A percentile compares a stretch with the other conserved stretches of the same genome.
These are phyloP conservation scores for Tetrahymena borealis DNA, from an alignment of 73 alveolate genomes.

Conservation along the genomic window DNA sequence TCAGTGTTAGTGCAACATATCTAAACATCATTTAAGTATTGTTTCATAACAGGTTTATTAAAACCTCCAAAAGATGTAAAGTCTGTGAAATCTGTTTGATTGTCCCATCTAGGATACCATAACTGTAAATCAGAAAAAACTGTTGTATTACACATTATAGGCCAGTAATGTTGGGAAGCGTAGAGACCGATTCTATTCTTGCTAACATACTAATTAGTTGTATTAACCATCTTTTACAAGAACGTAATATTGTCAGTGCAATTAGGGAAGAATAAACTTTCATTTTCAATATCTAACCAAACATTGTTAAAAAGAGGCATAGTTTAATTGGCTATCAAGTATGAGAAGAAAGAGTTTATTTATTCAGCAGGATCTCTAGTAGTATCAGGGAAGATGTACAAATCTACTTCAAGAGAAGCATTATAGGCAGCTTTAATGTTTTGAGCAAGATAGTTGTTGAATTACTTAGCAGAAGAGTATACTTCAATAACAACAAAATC, in stretches of 20 bases:
- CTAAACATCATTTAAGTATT: neutral
- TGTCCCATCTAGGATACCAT: neutral
- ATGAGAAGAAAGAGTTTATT: neutral
- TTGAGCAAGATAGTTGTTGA: neutral
- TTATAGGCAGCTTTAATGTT: neutral
- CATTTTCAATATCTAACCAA: neutral
- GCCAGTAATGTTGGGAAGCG: neutral
- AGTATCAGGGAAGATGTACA: neutral
- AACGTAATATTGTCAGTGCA: neutral
- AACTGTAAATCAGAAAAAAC: neutral
- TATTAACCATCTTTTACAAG: neutral
- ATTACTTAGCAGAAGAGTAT: neutral
- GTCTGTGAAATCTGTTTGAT: neutral
- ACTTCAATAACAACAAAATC: neutral
- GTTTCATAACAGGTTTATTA: neutral
- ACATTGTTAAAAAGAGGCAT: neutral
- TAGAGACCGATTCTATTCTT: neutral
- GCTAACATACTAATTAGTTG: neutral
- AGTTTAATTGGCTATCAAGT: neutral
- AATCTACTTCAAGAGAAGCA: neutral
- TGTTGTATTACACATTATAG: neutral
- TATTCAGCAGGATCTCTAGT: neutral
- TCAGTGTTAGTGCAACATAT: neutral
- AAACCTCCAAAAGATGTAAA: neutral
- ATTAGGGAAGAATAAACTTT: neutral